phyloP scores from a whole-genome alignment of 352 stramenopile species.

The Globisporangium parvum region DNA sequence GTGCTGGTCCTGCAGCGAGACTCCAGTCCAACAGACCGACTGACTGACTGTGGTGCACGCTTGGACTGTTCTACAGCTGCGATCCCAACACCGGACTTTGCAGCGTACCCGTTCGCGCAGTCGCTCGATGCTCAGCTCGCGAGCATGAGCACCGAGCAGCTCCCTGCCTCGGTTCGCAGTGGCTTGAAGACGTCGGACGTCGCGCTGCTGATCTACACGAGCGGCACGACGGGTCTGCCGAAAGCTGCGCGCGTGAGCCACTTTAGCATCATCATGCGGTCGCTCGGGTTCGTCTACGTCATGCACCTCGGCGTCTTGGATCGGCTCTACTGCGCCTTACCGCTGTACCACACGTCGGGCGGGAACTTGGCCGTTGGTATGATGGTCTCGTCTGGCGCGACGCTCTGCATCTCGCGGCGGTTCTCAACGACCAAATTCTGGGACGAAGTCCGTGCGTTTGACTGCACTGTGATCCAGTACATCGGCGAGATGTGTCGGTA shows the following conservation, averaged over 20 bases:
- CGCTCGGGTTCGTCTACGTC: slow-evolving; percentile 38
- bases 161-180: slow-evolving; percentile 19
- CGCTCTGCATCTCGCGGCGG: slow-evolving; percentile 64
- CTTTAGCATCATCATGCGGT: slow-evolving; percentile 62
- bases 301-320: slow-evolving; percentile 54
- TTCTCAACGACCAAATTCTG: slow-evolving; percentile 78
- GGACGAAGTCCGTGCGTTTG: slow-evolving; percentile 58
- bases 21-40: neutral
- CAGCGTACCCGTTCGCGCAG: slow-evolving; percentile 24
- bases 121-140: slow-evolving; percentile 40
- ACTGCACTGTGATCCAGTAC: slow-evolving; percentile 85
- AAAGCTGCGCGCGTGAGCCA: slow-evolving; percentile 78
- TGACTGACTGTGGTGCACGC: slow-evolving; percentile 3
- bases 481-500: slow-evolving; percentile 90
- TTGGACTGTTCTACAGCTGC: slow-evolving; percentile 16
- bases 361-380: slow-evolving; percentile 77
- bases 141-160: slow-evolving; percentile 20
- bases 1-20: no score
- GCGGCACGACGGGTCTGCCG: slow-evolving; percentile 72
- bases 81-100: slow-evolving; percentile 10
- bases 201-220: slow-evolving; percentile 82
- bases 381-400: slow-evolving; percentile 71
- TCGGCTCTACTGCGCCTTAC: slow-evolving; percentile 73
- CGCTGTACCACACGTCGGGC: slow-evolving; percentile 81
- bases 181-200: slow-evolving; percentile 50